Evolutionary conservation across 306 rosid species (phyloP), one percentile per base, ranked within the genome.

Genomic region (Castanea sativa): DNA sequence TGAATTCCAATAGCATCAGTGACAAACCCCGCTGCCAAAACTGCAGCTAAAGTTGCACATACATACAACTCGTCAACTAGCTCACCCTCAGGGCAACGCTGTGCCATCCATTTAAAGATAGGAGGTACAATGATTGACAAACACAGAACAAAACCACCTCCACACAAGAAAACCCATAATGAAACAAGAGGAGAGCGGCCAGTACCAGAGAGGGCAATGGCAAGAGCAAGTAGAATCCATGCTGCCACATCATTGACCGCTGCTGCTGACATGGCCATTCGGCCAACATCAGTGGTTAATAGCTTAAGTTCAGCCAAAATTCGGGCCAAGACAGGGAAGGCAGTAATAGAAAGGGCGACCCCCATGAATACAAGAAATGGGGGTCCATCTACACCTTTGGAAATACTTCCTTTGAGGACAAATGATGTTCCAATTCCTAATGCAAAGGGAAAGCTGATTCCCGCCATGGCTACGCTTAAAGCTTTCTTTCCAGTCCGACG

Each of bases 201-300:
- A 51, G 55, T 56, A 33, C 92, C 91, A 1, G 98, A 90, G 61
- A 94, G 86, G 73, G 97, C 87, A 76, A 94, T 77, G 75, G 97
- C 97, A 20, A 92, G 87, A 38, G 98, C 98, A 79, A 94, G 98
- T 56, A 94, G 84, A 82, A 94, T 85, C 98, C 98, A 94, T n/a
- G 98, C 98, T 35, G 96, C 97, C 70, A 92, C 88, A 52, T 94
- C 98, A 56, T 94, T 94, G 52, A 94, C 89, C 65, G 98, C 98
- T 51, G 98, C 98, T 27, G 96, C 98, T 11, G 98, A 92, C 98
- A 94, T 92, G 23, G 98, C 98, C 85, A 87, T 75, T 81, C 86
- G 65, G 6, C 98, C 98, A 67, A 90, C 78, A 67, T 85, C 83
- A 49, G 97, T 92, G 18, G 98, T 92, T 71, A 94, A 76, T 59